Evolutionary conservation across 495 filamentous ascomycete species (phyloP), one percentile per base, ranked within the genome.

Genomic region (Tetracladium marchalianum): DNA sequence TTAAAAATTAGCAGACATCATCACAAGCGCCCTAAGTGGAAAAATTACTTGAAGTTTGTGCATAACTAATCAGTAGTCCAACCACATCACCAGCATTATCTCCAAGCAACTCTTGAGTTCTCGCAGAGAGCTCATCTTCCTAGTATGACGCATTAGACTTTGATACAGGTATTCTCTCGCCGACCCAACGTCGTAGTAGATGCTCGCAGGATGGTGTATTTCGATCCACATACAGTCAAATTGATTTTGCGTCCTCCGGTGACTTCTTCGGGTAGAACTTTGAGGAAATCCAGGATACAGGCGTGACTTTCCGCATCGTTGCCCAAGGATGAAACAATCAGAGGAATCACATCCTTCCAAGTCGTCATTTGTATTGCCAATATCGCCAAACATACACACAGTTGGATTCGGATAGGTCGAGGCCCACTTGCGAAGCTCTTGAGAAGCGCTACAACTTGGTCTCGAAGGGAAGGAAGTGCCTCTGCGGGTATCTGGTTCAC

Each of bases 201-300:
- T 63, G 69, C 58, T 69, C 56, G 55, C 47, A 66, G 63, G 62
- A 61, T 64, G 66, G 60, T 67, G 67, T 59, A 59, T 62, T 58
- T 76, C 73, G 73, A 70, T 73, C 76, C 70, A 89, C 88, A 70
- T 90, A 95, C 90, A 73, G 85, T 87, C 66, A 99, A 75, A 74
- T 86, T 93, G 76, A 97, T 94, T 71, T 95, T 97, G 66, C 92
- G 86, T 66, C 93, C 92, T 72, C 97, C 92, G 41, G 87, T 97
- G 62, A 99, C 93, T 76, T 99, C 92, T 72, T 99, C 92, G 15
- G 92, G 92, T 39, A 99, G 78, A 57, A 99, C 89, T 60, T 81
- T 88, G 45, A 99, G 72, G 65, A 99, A 97, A 60, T 97, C 93
- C 51, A 99, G 67, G 53, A 96, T 83, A 61, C 85, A 90, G 43